These are phyloP conservation scores for Mucor sp. DNA, from an alignment of 371 early-diverging fungal species.

Conservation along the genomic window DNA sequence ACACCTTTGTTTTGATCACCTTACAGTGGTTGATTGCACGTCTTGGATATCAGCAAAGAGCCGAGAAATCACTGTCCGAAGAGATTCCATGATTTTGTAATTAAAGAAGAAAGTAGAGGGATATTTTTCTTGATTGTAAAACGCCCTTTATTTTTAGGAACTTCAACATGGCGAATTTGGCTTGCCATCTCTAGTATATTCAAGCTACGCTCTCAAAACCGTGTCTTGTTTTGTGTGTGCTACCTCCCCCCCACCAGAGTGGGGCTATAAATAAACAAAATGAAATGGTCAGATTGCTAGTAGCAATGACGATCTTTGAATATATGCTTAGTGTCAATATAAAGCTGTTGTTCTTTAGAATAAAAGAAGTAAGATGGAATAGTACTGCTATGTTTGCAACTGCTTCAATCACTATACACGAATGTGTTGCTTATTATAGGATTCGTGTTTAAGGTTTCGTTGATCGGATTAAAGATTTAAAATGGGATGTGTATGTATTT, in stretches of 20 bases:
- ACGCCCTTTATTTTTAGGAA: not conserved
- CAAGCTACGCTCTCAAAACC: not conserved
- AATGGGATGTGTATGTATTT: no score
- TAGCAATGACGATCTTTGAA: not conserved
- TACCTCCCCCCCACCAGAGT: not conserved
- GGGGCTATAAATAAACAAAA: not conserved
- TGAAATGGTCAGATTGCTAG: no score
- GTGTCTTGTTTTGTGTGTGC: not conserved
- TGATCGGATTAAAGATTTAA: no score
- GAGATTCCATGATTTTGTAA: conserved; percentile 37
- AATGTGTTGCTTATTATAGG: no score
- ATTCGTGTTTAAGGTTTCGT: no score
- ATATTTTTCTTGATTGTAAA: not conserved
- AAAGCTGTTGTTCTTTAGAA: no score
- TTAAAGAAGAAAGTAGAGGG: not conserved
- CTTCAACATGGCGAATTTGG: not conserved
- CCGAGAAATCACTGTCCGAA: conserved; percentile 45
- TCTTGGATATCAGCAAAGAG: conserved; percentile 47
- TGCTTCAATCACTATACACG: no score
- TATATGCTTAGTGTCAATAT: not conserved
- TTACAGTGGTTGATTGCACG: conserved; percentile 24
- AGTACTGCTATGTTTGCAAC: no score
- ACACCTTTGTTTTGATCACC: no score
- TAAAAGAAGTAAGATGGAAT: no score
- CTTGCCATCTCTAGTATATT: not conserved